phyloP scores from a whole-genome alignment of 805 yeast genomes.

The Monosporozyma siamensis region DNA sequence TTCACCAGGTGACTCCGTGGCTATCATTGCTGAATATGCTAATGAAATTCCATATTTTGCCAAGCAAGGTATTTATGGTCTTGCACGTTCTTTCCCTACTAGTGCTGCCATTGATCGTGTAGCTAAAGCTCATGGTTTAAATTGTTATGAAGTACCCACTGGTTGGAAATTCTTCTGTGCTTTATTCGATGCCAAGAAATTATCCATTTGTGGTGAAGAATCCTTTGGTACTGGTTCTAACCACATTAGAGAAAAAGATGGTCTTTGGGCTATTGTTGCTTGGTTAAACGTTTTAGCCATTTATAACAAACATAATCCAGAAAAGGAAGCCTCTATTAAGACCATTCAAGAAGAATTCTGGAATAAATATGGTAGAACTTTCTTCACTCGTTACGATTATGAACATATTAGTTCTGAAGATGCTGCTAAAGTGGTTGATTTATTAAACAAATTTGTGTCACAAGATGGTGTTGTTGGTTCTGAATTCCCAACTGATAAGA shows the following conservation, averaged over 20 bases:
- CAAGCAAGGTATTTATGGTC: slow-evolving; percentile 76
- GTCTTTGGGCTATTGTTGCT: slow-evolving; percentile 94
- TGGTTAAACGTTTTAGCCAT: slow-evolving; percentile 94
- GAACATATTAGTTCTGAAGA: slow-evolving; percentile 73
- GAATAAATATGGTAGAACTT: slow-evolving; percentile 91
- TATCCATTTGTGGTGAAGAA: slow-evolving; percentile 97
- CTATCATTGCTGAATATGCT: slow-evolving; percentile 92
- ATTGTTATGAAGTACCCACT: slow-evolving; percentile 91
- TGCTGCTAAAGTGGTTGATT: slow-evolving; percentile 58
- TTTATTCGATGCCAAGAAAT: slow-evolving; percentile 81
- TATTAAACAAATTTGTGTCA: slow-evolving; percentile 36
- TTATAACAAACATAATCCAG: slow-evolving; percentile 54
- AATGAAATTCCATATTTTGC: slow-evolving; percentile 85
- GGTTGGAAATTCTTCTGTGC: slow-evolving; percentile 99
- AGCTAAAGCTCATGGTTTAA: slow-evolving; percentile 64
- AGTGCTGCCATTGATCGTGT: slow-evolving; percentile 89
- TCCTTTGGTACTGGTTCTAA: slow-evolving; percentile 97
- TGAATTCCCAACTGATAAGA: slow-evolving; percentile 36
- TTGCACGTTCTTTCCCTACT: slow-evolving; percentile 97
- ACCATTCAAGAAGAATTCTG: slow-evolving; percentile 80
- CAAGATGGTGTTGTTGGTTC: slow-evolving; percentile 41
- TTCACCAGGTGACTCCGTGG: slow-evolving; percentile 97
- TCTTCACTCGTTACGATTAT: slow-evolving; percentile 90
- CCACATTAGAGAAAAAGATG: slow-evolving; percentile 96
- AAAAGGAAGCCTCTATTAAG: slow-evolving; percentile 54